Conservation (phyloP, 768 basidiomycete species). For the Roridomyces roridus region DNA sequence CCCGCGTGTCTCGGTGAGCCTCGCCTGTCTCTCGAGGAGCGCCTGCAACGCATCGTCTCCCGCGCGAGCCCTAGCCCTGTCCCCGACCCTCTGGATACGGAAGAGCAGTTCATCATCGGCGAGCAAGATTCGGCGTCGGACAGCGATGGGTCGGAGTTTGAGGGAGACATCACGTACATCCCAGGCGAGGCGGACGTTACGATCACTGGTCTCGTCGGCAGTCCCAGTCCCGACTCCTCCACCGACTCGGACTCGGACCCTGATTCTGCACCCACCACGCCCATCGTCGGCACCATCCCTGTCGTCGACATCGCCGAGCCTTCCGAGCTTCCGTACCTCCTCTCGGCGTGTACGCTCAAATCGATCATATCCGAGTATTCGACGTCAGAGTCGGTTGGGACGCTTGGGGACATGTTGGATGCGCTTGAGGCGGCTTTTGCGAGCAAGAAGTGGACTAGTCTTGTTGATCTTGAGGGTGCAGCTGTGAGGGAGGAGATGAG, state of each 20-base stretch:
- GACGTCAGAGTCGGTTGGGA: background rate
- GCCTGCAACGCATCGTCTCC: background rate
- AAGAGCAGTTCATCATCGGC: background rate
- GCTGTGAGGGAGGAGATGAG: background rate
- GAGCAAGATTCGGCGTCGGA: background rate
- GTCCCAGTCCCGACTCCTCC: too few relatives aligned
- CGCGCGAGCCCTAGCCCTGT: background rate
- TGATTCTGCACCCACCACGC: too few relatives aligned
- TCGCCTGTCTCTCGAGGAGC: background rate
- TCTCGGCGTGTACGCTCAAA: background rate
- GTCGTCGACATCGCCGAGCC: too few relatives aligned
- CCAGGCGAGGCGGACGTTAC: background rate
- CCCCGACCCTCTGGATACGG: background rate
- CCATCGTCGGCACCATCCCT: too few relatives aligned
- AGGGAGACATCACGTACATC: background rate
- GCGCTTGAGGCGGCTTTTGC: constrained; percentile 3
- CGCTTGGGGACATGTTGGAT: background rate
- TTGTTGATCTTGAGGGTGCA: constrained; percentile 1
- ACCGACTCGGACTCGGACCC: too few relatives aligned
- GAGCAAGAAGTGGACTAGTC: background rate
- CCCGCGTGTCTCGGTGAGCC: background rate
- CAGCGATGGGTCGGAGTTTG: background rate
- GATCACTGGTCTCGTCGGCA: too few relatives aligned
- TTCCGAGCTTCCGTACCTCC: background rate
- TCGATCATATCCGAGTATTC: background rate